Evolutionary conservation across 1,284 basidiomycete genomes (phyloP), one percentile per base, ranked within the genome.

Genomic region (Ceratobasidium sp.): DNA sequence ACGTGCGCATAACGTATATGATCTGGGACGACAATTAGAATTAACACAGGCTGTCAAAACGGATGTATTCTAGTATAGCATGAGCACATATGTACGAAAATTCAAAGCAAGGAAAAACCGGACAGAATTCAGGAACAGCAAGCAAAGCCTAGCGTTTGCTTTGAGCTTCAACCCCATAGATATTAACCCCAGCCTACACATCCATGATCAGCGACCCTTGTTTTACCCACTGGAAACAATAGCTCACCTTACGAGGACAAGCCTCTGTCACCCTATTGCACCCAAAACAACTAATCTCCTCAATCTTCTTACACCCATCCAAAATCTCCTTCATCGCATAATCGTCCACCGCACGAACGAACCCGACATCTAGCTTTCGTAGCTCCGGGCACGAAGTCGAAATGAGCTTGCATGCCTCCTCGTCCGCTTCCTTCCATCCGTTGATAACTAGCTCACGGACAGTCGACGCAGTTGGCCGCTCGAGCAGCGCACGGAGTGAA

Each of bases 321-420:
- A 95, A 81, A 79, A 95, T 83, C 24, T 83, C 86, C 81, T 93
- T 92, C 76, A 99, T 82, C 1, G 93, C 85, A 79, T 92, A 95
- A 81, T 99, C 93, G 78, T 97, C 93, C 41, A 95, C 87, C 47
- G 89, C 87, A 53, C 97, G 85, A 78, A 96, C 97, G 88, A 95
- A 99, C 0, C 96, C 92, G 6, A 98, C 82, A 80, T 99, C 94
- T 45, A 99, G 80, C 79, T 84, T 86, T 77, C 82, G 84, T 78
- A 98, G 79, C 29, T 86, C 82, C 3, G 80, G 81, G 22, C 88
- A 88, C 0, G 79, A 78, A 47, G 82, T 81, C 0, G 86, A 87
- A 41, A 97, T 86, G 50, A 78, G 78, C 59, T 82, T 84, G 48
- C 98, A 82, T 0, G 87, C 86, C 11, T 88, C 87, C 44, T 87